Percentiles rank a stretch among this genome's conserved stretches.
phyloP scores from a whole-genome alignment of 495 filamentous ascomycete genomes.

The Alectoria sarmentosa region DNA sequence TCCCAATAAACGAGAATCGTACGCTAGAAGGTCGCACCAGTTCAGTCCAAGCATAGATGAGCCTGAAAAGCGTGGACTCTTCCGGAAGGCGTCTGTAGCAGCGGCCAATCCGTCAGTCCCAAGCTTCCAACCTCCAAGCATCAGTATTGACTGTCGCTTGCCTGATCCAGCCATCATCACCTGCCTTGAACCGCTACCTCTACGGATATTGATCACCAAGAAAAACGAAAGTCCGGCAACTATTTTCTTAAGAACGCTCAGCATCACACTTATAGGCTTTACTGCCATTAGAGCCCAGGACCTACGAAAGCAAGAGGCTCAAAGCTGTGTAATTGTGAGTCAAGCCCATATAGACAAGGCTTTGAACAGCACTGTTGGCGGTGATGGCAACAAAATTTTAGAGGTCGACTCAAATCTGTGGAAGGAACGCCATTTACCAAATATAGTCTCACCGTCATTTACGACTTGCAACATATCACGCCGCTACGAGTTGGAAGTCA shows the following conservation, averaged over 20 bases:
- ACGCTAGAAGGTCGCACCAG: constrained; percentile 70
- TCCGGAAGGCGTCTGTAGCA: constrained; percentile 36
- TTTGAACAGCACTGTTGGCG: constrained; percentile 36
- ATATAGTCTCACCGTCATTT: constrained; percentile 78
- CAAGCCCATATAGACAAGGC: constrained; percentile 59
- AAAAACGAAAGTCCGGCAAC: constrained; percentile 54
- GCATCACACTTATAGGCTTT: constrained; percentile 71
- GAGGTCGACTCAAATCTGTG: constrained; percentile 61
- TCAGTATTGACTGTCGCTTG: constrained; percentile 70
- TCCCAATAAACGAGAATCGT: constrained; percentile 66
- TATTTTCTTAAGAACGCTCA: constrained; percentile 67
- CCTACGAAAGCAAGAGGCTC: constrained; percentile 54
- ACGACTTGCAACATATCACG: constrained; percentile 81
- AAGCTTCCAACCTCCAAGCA: constrained; percentile 38
- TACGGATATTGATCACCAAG: constrained; percentile 72
- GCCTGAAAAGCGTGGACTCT: constrained; percentile 49
- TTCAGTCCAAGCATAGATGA: constrained; percentile 47
- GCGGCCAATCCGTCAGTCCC: constrained; percentile 16
- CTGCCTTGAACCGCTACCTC: constrained; percentile 75
- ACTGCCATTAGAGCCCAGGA: constrained; percentile 74
- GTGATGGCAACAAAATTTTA: constrained; percentile 58
- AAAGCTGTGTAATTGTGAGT: constrained; percentile 62
- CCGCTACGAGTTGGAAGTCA: constrained; percentile 74
- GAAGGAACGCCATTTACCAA: constrained; percentile 63
- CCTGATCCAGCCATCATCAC: constrained; percentile 86